phyloP scores from a whole-genome alignment of 2,329 filamentous ascomycete genomes.

The Neocatenulostroma microsporum region DNA sequence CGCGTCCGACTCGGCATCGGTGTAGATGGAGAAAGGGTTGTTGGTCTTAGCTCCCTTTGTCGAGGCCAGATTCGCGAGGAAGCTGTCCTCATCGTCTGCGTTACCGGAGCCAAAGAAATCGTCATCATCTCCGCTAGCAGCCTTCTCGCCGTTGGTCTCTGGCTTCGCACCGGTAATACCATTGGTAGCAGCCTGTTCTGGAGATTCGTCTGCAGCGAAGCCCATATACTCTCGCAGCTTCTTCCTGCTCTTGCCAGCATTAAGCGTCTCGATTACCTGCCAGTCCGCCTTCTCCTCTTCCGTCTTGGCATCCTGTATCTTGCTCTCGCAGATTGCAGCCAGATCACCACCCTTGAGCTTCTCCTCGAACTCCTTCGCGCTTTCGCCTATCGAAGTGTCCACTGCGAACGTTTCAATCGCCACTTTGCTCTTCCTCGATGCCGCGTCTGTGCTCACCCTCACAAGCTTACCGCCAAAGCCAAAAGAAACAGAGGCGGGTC shows the following conservation, averaged over 20 bases:
- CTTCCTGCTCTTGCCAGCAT: slow-evolving; percentile 75
- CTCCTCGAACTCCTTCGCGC: slow-evolving; percentile 80
- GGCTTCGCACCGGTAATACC: slow-evolving; percentile 49
- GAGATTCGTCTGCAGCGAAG: slow-evolving; percentile 57
- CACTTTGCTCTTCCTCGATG: slow-evolving; percentile 61
- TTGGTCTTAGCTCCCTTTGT: slow-evolving; percentile 90
- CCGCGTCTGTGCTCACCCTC: slow-evolving; percentile 61
- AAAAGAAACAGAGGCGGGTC: slow-evolving; percentile 79
- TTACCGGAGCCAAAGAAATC: slow-evolving; percentile 72
- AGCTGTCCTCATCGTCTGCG: slow-evolving; percentile 67
- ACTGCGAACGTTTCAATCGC: slow-evolving; percentile 81
- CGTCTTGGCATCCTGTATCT: slow-evolving; percentile 64
- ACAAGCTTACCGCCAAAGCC: slow-evolving; percentile 93
- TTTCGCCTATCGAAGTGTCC: slow-evolving; percentile 73
- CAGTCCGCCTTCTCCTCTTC: slow-evolving; percentile 95
- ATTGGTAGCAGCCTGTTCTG: slow-evolving; percentile 36
- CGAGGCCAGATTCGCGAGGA: slow-evolving; percentile 74
- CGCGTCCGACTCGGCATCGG: slow-evolving; percentile 70
- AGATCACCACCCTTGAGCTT: slow-evolving; percentile 72
- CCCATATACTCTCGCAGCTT: slow-evolving; percentile 84
- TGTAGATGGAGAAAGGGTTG: slow-evolving; percentile 85
- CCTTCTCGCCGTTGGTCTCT: slow-evolving; percentile 20
- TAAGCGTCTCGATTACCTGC: slow-evolving; percentile 85
- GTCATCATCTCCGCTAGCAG: too few species aligned
- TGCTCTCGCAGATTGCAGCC: slow-evolving; percentile 67